Conservation (phyloP, 768 basidiomycete species). For the Lactifluus hygrophoroides region DNA sequence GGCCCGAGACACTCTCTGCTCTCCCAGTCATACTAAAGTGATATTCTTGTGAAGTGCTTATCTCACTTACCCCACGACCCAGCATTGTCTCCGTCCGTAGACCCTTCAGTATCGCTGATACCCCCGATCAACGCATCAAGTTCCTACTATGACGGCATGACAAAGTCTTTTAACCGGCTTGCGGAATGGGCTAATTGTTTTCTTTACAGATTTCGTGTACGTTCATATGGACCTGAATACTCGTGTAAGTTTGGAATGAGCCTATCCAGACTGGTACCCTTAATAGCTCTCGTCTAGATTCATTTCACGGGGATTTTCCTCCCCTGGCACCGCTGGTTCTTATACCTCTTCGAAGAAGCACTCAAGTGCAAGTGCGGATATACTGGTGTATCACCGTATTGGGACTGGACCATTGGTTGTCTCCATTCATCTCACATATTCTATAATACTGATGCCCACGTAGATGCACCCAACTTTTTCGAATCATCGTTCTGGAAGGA, state of each 20-base stretch:
- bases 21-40: background rate
- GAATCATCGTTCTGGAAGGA: conserved; percentile 22
- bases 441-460: background rate
- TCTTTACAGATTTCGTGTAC: conserved; percentile 21
- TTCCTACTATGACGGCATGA: conserved; percentile 19
- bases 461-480: conserved; percentile 23
- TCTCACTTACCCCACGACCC: conserved; percentile 18
- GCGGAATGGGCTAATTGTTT: background rate
- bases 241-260: background rate
- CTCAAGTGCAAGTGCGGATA: conserved; percentile 24
- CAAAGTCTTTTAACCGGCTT: background rate
- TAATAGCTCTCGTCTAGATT: conserved; percentile 11
- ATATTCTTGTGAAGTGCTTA: conserved; percentile 9
- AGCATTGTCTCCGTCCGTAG: conserved; percentile 3
- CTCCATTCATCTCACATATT: background rate
- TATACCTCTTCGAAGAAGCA: conserved; percentile 19
- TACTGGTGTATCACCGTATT: conserved; percentile 23
- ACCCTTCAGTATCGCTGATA: conserved; percentile 11
- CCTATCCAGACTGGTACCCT: background rate
- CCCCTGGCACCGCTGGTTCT: conserved; percentile 26
- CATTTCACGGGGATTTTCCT: conserved; percentile 24
- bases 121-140: conserved; percentile 13
- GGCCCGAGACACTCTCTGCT: background rate
- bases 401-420: conserved; percentile 26
- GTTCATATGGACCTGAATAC: conserved; percentile 25